These are phyloP conservation scores for Globisporangium takayamanum DNA, from an alignment of 352 stramenopile genomes.

Conservation along the genomic window DNA sequence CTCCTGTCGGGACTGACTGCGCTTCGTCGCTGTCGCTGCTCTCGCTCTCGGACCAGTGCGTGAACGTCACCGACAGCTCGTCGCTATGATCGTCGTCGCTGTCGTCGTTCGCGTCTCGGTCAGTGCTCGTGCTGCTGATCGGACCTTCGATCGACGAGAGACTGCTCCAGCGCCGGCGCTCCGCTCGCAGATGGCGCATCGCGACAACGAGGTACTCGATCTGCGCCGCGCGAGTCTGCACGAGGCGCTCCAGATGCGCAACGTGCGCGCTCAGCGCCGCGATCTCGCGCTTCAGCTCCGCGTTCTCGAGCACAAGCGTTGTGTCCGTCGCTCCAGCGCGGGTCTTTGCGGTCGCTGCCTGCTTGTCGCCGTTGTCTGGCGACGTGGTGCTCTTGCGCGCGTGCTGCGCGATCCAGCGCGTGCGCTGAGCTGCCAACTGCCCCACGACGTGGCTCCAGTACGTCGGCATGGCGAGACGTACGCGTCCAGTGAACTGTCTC, in stretches of 20 bases:
- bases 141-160: slow-evolving; percentile 2
- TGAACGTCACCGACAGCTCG: slow-evolving; percentile 5
- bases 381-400: not conserved
- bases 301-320: not conserved
- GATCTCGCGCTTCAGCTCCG: slow-evolving; percentile 4
- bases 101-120: not conserved
- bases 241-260: not conserved
- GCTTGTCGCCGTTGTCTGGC: no score
- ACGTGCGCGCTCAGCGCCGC: not conserved
- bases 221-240: slow-evolving; percentile 1
- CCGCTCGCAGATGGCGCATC: slow-evolving; percentile 1
- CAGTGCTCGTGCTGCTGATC: not conserved
- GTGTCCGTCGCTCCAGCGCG: not conserved
- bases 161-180: slow-evolving; percentile 6
- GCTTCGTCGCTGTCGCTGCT: not conserved
- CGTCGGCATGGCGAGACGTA: slow-evolving; percentile 1
- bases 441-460: slow-evolving; percentile 9
- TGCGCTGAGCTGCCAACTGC: slow-evolving; percentile 5
- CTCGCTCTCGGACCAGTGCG: slow-evolving; percentile 1
- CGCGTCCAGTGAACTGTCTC: not conserved
- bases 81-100: not conserved
- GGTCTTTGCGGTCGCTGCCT: not conserved
- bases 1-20: not conserved
- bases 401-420: slow-evolving; percentile 4
- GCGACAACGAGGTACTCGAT: slow-evolving; percentile 7